Percentiles rank a stretch among this genome's conserved stretches.
phyloP scores from a whole-genome alignment of 176 grass and related monocot species.

The Rhynchospora pubera region DNA sequence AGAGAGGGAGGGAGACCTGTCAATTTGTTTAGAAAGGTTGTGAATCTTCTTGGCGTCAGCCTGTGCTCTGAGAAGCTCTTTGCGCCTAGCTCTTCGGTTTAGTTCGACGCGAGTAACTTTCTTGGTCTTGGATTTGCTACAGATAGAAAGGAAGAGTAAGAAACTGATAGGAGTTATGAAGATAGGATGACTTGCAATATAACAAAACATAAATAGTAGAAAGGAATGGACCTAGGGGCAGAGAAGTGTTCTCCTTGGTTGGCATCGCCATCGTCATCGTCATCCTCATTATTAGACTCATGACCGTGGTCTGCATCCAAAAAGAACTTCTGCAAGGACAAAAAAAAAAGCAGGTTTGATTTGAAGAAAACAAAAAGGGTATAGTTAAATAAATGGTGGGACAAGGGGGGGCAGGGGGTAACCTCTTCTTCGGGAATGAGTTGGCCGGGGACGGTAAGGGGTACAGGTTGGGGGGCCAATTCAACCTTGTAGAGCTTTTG shows the following conservation, averaged over 20 bases:
- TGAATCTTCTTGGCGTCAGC: slow-evolving; percentile 50
- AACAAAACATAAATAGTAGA: background rate
- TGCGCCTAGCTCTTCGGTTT: slow-evolving; percentile 76
- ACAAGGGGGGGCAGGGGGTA: too few species aligned
- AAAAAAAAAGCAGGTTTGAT: background rate
- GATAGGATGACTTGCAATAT: background rate
- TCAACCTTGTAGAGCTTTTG: slow-evolving; percentile 68
- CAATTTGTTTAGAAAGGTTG: slow-evolving; percentile 77
- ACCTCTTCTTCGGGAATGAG: slow-evolving; percentile 84
- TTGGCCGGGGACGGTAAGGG: slow-evolving; percentile 76
- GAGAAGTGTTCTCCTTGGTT: slow-evolving; percentile 31
- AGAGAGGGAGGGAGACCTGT: slow-evolving; percentile 39
- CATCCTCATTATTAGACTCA: slow-evolving; percentile 23
- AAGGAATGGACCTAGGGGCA: slow-evolving; percentile 37
- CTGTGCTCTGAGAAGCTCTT: slow-evolving; percentile 66
- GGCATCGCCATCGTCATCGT: background rate
- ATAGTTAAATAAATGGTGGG: too few species aligned
- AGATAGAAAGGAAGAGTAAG: slow-evolving; percentile 18
- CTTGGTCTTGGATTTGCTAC: slow-evolving; percentile 67
- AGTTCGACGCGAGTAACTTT: slow-evolving; percentile 76
- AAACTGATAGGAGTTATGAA: background rate
- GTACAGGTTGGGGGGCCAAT: slow-evolving; percentile 68
- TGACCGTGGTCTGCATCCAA: slow-evolving; percentile 72
- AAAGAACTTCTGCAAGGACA: slow-evolving; percentile 70
- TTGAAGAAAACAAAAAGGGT: too few species aligned